These are phyloP conservation scores for Punica granatum DNA, from an alignment of 345 rosid species.

Conservation along the genomic window DNA sequence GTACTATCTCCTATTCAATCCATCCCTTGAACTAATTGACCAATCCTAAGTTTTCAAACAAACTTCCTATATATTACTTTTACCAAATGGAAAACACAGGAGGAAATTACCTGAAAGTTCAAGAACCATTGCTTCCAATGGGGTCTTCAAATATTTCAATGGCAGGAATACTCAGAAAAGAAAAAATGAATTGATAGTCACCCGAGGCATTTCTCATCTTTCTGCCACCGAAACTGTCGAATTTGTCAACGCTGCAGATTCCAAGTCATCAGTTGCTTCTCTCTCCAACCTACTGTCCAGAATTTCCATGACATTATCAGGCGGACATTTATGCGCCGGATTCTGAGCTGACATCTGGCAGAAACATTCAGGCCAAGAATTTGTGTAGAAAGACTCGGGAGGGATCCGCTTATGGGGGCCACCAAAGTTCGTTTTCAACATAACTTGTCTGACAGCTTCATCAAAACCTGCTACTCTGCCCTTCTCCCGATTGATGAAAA, in stretches of 20 bases:
- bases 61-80: no score
- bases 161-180: neutral
- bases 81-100: neutral
- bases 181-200: neutral
- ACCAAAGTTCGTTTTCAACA: conserved; percentile 86
- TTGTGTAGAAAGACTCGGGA: conserved; percentile 95
- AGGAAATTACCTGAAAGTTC: neutral
- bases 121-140: neutral
- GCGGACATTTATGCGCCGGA: conserved; percentile 81
- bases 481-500: conserved; percentile 68
- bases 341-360: conserved; percentile 59
- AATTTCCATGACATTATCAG: conserved; percentile 70
- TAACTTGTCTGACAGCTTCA: conserved; percentile 72
- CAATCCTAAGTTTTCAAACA: no score
- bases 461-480: conserved; percentile 61
- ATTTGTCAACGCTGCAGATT: conserved; percentile 30
- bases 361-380: conserved; percentile 99
- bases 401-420: conserved; percentile 82
- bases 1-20: no score
- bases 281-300: conserved; percentile 49
- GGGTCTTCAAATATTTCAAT: neutral
- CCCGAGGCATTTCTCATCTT: conserved; percentile 22
- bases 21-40: no score
- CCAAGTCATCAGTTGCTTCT: conserved; percentile 25
- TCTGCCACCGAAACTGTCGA: conserved; percentile 30